phyloP scores from a whole-genome alignment of 2,329 filamentous ascomycete species.

The Nigrospora oryzae region DNA sequence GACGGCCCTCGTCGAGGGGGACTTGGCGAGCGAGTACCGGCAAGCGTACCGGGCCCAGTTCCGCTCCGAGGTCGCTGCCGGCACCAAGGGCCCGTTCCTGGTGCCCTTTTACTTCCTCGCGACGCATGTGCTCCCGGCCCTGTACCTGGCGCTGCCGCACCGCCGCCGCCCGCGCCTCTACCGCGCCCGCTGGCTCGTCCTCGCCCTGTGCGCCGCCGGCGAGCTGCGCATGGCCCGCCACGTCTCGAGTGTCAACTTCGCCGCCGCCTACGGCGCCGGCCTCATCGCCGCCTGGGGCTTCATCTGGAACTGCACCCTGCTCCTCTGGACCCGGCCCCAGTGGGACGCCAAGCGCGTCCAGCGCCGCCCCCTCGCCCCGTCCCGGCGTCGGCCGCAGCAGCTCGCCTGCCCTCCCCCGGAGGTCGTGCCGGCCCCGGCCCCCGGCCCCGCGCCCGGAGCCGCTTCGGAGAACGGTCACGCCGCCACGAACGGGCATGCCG shows the following conservation, averaged over 20 bases:
- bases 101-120: conserved; percentile 42
- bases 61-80: conserved; percentile 22
- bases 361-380: too few species aligned
- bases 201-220: conserved; percentile 31
- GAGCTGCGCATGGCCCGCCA: conserved; percentile 31
- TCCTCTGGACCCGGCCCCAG: conserved; percentile 48
- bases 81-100: conserved; percentile 36
- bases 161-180: conserved; percentile 40
- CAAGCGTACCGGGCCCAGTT: conserved; percentile 18
- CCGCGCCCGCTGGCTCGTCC: conserved; percentile 38
- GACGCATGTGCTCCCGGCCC: conserved; percentile 36
- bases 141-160: conserved; percentile 51
- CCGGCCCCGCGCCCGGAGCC: too few species aligned
- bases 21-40: conserved; percentile 16
- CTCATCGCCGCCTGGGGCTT: conserved; percentile 42
- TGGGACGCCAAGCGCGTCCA: conserved; percentile 43
- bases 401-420: too few species aligned
- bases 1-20: conserved; percentile 4
- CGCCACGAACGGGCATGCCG: neutral
- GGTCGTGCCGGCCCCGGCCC: too few species aligned
- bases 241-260: conserved; percentile 43
- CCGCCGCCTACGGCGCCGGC: conserved; percentile 40
- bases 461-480: neutral
- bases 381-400: too few species aligned
- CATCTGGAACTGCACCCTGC: conserved; percentile 36